Percentiles rank a stretch among this genome's conserved stretches.
Evolutionary conservation across 2,329 filamentous ascomycete species (phyloP).

Genomic region (Blastomyces parvus): DNA sequence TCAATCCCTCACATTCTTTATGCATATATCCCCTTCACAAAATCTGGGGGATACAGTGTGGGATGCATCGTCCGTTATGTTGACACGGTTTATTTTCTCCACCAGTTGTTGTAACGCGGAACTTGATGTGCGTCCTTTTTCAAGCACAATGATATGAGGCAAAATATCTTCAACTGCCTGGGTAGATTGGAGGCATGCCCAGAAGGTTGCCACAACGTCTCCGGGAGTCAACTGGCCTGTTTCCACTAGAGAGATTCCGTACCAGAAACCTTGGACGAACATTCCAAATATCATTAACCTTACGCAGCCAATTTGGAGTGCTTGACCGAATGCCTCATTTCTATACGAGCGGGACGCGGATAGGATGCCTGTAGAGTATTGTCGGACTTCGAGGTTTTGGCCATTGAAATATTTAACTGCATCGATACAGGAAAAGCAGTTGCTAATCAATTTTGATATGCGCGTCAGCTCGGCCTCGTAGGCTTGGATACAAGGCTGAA

Average conservation of each 20-base stretch:
- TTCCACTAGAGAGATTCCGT: conserved; percentile 61
- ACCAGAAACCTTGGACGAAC: conserved; percentile 87
- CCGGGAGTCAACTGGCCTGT: conserved; percentile 51
- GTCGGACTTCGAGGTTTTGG: conserved; percentile 56
- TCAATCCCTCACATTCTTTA: conserved; percentile 49
- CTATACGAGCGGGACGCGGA: conserved; percentile 55
- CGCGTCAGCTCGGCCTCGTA: conserved; percentile 59
- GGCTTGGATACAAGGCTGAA: conserved; percentile 56
- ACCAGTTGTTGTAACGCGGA: conserved; percentile 48
- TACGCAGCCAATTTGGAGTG: conserved; percentile 62
- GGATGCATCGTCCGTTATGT: conserved; percentile 22
- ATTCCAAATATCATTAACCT: conserved; percentile 66
- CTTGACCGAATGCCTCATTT: conserved; percentile 58
- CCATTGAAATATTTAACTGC: conserved; percentile 81
- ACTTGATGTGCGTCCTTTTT: conserved; percentile 69
- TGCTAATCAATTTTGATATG: conserved; percentile 62
- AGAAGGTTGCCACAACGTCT: conserved; percentile 73
- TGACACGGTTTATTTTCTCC: conserved; percentile 18
- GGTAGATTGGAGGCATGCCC: conserved; percentile 66
- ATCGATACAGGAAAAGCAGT: conserved; percentile 65
- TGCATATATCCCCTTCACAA: conserved; percentile 59
- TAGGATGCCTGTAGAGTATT: conserved; percentile 52
- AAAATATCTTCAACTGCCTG: conserved; percentile 65
- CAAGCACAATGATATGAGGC: conserved; percentile 65
- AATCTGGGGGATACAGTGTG: conserved; percentile 25